phyloP scores from a whole-genome alignment of 1,284 basidiomycete species.

The Boletus mariae region DNA sequence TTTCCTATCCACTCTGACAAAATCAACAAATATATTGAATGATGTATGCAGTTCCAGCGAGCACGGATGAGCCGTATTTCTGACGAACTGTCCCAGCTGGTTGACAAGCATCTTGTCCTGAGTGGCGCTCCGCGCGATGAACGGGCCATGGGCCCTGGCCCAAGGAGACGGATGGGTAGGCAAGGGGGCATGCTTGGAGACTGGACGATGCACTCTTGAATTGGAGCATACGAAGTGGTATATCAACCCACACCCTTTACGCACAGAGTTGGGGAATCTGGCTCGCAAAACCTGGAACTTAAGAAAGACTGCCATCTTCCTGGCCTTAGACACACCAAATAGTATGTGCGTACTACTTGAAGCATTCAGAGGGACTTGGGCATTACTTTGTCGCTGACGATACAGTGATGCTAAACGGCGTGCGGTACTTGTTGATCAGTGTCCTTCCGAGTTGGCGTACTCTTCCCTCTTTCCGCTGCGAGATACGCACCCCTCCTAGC shows the following conservation, averaged over 20 bases:
- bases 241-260: neutral
- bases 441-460: no score
- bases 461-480: neutral
- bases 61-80: neutral
- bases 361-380: neutral
- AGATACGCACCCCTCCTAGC: neutral
- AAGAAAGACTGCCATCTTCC: neutral
- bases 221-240: neutral
- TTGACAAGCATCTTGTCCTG: constrained; percentile 64
- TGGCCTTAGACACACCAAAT: neutral
- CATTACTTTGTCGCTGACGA: neutral
- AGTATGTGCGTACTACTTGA: neutral
- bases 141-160: constrained; percentile 34
- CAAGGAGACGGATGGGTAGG: constrained; percentile 47
- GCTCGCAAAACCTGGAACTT: neutral
- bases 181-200: constrained; percentile 44
- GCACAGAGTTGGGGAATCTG: neutral
- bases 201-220: constrained; percentile 40
- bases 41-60: constrained; percentile 59
- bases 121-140: constrained; percentile 44
- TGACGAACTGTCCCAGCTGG: constrained; percentile 42
- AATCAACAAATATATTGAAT: constrained; percentile 82
- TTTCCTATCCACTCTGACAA: constrained; percentile 85
- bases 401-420: neutral
- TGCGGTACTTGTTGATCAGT: neutral